Evolutionary conservation across 1,284 basidiomycete genomes (phyloP).

Genomic region (Ustilago sp.): DNA sequence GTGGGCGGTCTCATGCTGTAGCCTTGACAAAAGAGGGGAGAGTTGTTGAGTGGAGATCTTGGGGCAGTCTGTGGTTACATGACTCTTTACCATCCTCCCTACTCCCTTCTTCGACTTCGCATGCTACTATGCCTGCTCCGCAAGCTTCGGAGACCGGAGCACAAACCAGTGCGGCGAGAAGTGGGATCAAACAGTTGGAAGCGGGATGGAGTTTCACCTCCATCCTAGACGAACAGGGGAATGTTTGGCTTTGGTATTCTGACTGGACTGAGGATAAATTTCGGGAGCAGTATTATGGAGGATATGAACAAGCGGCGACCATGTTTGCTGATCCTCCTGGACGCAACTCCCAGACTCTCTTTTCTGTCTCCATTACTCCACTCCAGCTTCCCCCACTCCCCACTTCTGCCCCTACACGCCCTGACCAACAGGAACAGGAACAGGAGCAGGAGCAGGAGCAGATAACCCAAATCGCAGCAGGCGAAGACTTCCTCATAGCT

Average conservation of each 20-base stretch:
- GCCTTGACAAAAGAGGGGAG: conserved; percentile 70
- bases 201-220: conserved; percentile 55
- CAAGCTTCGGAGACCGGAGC: neutral
- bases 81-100: conserved; percentile 12
- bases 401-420: neutral
- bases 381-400: conserved; percentile 13
- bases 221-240: conserved; percentile 21
- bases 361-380: conserved; percentile 20
- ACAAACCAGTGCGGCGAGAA: neutral
- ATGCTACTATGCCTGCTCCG: too few relatives aligned
- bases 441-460: conserved; percentile 8
- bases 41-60: conserved; percentile 53
- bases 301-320: neutral
- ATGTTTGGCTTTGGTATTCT: conserved; percentile 27
- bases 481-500: conserved; percentile 52
- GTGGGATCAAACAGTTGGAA: conserved; percentile 48
- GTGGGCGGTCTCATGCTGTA: conserved; percentile 79
- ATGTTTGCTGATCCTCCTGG: conserved; percentile 19
- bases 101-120: neutral
- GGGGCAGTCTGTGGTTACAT: conserved; percentile 32
- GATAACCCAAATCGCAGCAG: conserved; percentile 47
- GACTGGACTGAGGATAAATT: conserved; percentile 22
- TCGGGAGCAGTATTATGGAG: conserved; percentile 10
- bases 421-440: neutral
- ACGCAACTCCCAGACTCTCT: neutral